Evolutionary conservation across 2,329 filamentous ascomycete species (phyloP).

Genomic region (Venturia asperata): DNA sequence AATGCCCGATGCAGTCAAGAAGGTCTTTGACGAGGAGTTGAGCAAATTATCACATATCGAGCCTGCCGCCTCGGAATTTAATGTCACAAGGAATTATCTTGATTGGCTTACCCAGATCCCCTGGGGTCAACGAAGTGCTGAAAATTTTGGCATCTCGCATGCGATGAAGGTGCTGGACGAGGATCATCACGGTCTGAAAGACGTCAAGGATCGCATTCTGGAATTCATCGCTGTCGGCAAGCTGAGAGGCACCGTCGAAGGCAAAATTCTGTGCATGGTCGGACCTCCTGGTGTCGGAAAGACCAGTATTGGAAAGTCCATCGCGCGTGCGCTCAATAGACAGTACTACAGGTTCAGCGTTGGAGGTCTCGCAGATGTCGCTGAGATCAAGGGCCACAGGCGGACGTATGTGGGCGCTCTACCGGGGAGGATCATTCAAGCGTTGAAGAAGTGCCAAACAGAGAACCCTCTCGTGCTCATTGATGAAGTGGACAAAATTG

Average conservation of each 20-base stretch:
- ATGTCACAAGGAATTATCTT: slow-evolving; percentile 94
- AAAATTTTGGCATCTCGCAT: slow-evolving; percentile 93
- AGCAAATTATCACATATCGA: slow-evolving; percentile 96
- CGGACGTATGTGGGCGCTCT: slow-evolving; percentile 94
- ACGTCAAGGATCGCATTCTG: slow-evolving; percentile 95
- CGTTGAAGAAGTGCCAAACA: slow-evolving; percentile 96
- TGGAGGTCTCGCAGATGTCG: slow-evolving; percentile 91
- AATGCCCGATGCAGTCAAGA: slow-evolving; percentile 94
- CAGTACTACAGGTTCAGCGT: slow-evolving; percentile 99
- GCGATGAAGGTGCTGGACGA: slow-evolving; percentile 87
- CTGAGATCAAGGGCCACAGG: slow-evolving; percentile 96
- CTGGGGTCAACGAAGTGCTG: slow-evolving; percentile 89
- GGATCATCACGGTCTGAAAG: slow-evolving; percentile 93
- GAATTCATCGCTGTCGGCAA: slow-evolving; percentile 99
- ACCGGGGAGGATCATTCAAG: slow-evolving; percentile 94
- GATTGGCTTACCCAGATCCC: slow-evolving; percentile 99
- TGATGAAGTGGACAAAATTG: slow-evolving; percentile 97
- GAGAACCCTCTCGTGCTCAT: slow-evolving; percentile 96
- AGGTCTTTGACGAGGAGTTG: slow-evolving; percentile 96
- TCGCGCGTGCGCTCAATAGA: slow-evolving; percentile 85
- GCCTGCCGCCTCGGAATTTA: slow-evolving; percentile 94
- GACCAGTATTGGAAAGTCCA: slow-evolving; percentile 97
- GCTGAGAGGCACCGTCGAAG: slow-evolving; percentile 90
- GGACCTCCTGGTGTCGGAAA: slow-evolving; percentile 96
- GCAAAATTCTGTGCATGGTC: slow-evolving; percentile 96